Evolutionary conservation across 352 stramenopile species (phyloP).

Genomic region (Thraustochytrium striatum): DNA sequence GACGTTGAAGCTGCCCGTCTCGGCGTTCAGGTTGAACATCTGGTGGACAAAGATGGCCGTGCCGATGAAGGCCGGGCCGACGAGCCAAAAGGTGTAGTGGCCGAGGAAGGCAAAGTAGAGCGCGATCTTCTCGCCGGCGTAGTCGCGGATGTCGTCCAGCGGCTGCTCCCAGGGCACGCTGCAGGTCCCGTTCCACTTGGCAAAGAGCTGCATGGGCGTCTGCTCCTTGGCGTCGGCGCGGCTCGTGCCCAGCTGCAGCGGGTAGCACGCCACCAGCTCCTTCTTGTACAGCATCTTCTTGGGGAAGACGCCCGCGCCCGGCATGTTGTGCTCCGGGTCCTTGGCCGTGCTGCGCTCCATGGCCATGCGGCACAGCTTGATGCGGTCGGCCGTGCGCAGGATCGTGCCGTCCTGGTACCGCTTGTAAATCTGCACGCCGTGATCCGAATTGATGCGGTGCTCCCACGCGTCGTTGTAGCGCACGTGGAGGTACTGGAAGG

Average conservation of each 20-base stretch:
- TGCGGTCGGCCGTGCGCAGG: conserved; percentile 42
- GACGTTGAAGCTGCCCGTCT: conserved; percentile 30
- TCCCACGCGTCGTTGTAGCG: conserved; percentile 45
- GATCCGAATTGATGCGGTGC: conserved; percentile 4
- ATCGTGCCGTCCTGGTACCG: conserved; percentile 44
- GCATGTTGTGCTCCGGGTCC: conserved; percentile 32
- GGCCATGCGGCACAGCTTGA: conserved; percentile 8
- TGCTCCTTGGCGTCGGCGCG: conserved; percentile 22
- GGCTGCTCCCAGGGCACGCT: conserved; percentile 60
- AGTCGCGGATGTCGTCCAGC: conserved; percentile 71
- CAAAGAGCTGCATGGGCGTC: conserved; percentile 38
- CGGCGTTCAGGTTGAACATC: conserved; percentile 39
- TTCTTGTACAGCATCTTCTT: conserved; percentile 32
- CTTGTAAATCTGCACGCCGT: conserved; percentile 46
- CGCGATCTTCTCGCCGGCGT: conserved; percentile 86
- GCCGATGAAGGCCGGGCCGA: conserved; percentile 78
- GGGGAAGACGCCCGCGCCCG: conserved; percentile 11
- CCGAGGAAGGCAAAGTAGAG: conserved; percentile 97
- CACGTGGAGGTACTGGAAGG: conserved; percentile 45
- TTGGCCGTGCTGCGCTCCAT: conserved; percentile 1
- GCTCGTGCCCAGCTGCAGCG: conserved; percentile 30
- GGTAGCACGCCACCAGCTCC: background rate
- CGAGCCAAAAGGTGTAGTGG: conserved; percentile 87
- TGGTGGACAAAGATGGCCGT: conserved; percentile 78
- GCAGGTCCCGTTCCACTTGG: conserved; percentile 31